A percentile compares a stretch with the other conserved stretches of the same genome.
These are phyloP conservation scores for Cucurbita moschata DNA, from an alignment of 306 rosid genomes.

Conservation along the genomic window DNA sequence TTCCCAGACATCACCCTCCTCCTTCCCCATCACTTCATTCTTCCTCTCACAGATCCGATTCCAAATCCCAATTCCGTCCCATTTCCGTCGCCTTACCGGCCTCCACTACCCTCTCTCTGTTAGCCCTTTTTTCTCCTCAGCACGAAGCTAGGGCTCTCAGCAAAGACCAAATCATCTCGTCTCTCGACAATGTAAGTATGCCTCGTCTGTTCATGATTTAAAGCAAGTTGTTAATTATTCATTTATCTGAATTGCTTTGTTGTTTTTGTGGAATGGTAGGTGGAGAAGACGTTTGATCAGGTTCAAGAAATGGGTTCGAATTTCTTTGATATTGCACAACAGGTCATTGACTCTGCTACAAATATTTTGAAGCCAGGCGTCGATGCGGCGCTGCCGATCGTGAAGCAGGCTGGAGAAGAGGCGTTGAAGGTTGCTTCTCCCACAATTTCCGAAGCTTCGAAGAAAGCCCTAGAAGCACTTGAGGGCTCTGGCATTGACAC, in stretches of 20 bases:
- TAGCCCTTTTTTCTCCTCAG: conserved; percentile 37
- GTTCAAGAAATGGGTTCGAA: conserved; percentile 61
- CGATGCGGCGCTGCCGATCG: conserved; percentile 58
- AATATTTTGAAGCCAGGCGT: conserved; percentile 62
- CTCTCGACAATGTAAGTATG: not conserved
- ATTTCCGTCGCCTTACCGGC: conserved; percentile 38
- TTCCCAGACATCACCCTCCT: conserved; percentile 28
- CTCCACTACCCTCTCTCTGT: conserved; percentile 55
- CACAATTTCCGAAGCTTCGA: conserved; percentile 58
- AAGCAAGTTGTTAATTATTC: not conserved
- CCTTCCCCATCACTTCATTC: not conserved
- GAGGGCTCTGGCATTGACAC: conserved; percentile 62
- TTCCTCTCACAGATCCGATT: conserved; percentile 11
- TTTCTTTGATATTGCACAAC: conserved; percentile 32
- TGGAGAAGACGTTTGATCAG: conserved; percentile 68
- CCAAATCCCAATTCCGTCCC: conserved; percentile 29
- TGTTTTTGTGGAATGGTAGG: conserved; percentile 18
- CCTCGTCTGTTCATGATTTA: no score
- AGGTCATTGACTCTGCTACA: conserved; percentile 25
- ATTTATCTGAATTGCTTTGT: not conserved
- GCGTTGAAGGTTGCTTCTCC: conserved; percentile 72
- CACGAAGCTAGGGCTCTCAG: not conserved
- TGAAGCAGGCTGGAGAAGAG: conserved; percentile 60
- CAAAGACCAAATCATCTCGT: not conserved
- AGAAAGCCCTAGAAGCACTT: conserved; percentile 67